Base-by-base conservation (phyloP, 2,329 filamentous ascomycete species). In the Fusarium nematophilum region DNA sequence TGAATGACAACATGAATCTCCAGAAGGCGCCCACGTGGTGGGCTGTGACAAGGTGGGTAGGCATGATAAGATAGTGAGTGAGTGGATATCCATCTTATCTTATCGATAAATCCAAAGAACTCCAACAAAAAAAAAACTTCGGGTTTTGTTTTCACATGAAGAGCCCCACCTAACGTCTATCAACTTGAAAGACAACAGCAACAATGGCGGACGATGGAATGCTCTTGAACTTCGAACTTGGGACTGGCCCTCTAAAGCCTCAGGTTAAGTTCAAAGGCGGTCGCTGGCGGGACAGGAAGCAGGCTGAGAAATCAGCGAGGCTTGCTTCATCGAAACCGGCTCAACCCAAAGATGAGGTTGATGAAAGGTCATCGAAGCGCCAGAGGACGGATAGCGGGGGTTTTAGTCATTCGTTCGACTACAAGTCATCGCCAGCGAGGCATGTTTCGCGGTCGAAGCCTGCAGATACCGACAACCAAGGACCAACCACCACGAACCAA, bases 161-260 rank as follows among this genome's bases (percentile, higher is more conserved):
- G 53, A 57, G 57, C 59, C 62, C 64, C 66, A 69, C 67, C 64
- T 49, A 55, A 46, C 38, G 36, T 56, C 64, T 58, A 39, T 57
- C 62, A 52, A 54, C 59, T 25, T 57, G 27, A 46, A 37, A 42
- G 46, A 53, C 39, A 56, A 56, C 43, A 43, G 47, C 57, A 49
- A 62, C 30, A 57, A 97, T 98, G 93, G 91, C 91, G 45, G 93
- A 98, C 80, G 91, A 96, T 87, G 93, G 93, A 66, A 90, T 99
- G 86, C 85, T 97, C 53, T 81, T 98, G 72, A 98, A 98, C 70
- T 97, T 98, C 73, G 88, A 92, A 68, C 80, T 97, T 53, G 84
- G 86, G 23, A 87, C 91, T 57, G 84, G 80, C 14, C 84, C 90
- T 10, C 73, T 91, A 48, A 83, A 88, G 57, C 81, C 84, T 6